Percentiles rank a stretch among this genome's conserved stretches.
Conservation (phyloP, 352 stramenopile genomes). For the Pythium folliculosum region DNA sequence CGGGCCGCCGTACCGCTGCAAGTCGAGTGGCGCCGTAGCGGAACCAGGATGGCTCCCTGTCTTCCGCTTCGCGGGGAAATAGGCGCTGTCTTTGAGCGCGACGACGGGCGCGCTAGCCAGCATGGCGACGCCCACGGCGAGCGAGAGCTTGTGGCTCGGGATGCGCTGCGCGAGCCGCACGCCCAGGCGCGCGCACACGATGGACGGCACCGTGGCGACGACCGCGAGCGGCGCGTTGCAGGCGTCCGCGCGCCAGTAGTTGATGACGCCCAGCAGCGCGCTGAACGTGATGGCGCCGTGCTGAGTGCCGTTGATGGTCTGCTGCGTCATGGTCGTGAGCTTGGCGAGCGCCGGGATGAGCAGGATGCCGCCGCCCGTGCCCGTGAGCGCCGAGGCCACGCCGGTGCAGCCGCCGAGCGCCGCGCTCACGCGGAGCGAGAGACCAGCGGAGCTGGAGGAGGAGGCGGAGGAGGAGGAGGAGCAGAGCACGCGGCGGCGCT, state of each 20-base stretch:
- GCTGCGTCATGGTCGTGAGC: constrained; percentile 76
- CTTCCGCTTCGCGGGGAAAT: constrained; percentile 65
- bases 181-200: constrained; percentile 73
- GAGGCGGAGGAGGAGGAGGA: neutral
- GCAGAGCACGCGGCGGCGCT: neutral
- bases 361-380: constrained; percentile 71
- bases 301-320: constrained; percentile 83
- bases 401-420: constrained; percentile 57
- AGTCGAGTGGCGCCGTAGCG: constrained; percentile 49
- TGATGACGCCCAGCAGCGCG: constrained; percentile 59
- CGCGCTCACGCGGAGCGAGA: constrained; percentile 46
- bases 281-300: constrained; percentile 71
- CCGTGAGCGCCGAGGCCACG: constrained; percentile 74
- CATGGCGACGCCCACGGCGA: constrained; percentile 76
- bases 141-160: constrained; percentile 66
- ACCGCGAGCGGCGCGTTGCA: constrained; percentile 78
- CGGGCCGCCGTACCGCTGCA: constrained; percentile 61
- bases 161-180: constrained; percentile 68
- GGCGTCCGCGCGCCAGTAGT: constrained; percentile 58
- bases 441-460: neutral
- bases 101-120: constrained; percentile 75
- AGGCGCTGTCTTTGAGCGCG: constrained; percentile 75
- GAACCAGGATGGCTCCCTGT: too few species aligned
- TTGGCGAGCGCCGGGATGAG: constrained; percentile 81
- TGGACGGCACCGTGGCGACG: constrained; percentile 65